Evolutionary conservation across 2,329 filamentous ascomycete genomes (phyloP).

Genomic region (Fusarium sp.): DNA sequence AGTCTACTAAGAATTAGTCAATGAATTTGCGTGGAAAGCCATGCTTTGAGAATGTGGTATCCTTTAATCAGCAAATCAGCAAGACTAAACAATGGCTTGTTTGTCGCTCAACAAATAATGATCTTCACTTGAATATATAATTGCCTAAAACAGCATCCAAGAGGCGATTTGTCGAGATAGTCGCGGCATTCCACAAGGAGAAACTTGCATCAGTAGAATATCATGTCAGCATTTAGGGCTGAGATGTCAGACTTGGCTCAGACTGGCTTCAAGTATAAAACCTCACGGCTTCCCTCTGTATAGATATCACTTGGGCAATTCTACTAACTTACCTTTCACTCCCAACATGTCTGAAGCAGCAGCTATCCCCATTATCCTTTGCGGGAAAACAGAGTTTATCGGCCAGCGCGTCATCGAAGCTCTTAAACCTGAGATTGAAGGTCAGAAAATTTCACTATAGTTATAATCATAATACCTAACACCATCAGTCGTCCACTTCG

Average conservation of each 20-base stretch:
- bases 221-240: constrained; percentile 1
- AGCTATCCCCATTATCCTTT: constrained; percentile 28
- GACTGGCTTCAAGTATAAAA: neutral
- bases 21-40: neutral
- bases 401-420: constrained; percentile 17
- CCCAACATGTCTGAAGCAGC: neutral
- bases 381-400: constrained; percentile 29
- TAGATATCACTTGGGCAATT: accelerated
- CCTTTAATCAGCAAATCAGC: neutral
- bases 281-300: accelerated
- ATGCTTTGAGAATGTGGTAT: too few species aligned
- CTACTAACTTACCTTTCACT: neutral
- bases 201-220: neutral
- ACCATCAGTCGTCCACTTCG: constrained; percentile 17
- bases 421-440: constrained; percentile 32
- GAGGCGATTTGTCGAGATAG: accelerated
- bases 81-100: neutral
- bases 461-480: neutral
- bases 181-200: accelerated
- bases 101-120: neutral
- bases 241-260: neutral
- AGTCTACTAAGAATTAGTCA: neutral
- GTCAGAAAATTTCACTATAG: neutral
- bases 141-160: accelerated
- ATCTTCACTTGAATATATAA: neutral